phyloP scores from a whole-genome alignment of 306 rosid genomes.

The Trichosanthes cucumerina region DNA sequence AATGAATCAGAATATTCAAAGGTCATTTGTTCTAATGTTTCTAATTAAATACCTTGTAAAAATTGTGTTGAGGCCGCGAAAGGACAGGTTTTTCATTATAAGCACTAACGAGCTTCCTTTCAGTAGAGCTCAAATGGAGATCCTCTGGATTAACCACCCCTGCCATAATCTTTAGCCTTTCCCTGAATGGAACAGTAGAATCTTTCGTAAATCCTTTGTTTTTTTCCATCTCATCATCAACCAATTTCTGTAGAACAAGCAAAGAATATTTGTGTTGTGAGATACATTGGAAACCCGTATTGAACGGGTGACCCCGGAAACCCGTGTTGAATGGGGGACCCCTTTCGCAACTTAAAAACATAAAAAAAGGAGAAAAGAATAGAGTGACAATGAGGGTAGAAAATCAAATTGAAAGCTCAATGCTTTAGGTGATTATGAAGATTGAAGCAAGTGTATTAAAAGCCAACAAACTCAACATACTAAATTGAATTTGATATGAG shows the following conservation, averaged over 20 bases:
- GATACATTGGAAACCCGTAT: not conserved
- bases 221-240: conserved; percentile 81
- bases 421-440: conserved; percentile 1
- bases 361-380: not conserved
- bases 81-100: conserved; percentile 89
- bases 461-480: not conserved
- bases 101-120: conserved; percentile 63
- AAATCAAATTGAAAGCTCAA: not conserved
- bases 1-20: not conserved
- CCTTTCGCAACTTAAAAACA: not conserved
- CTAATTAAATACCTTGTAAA: conserved; percentile 42
- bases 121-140: conserved; percentile 65
- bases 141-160: conserved; percentile 84
- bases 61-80: conserved; percentile 88
- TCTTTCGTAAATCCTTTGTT: conserved; percentile 85
- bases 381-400: not conserved
- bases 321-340: not conserved
- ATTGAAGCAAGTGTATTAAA: not conserved
- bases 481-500: not conserved
- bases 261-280: not conserved
- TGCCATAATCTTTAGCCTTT: conserved; percentile 83
- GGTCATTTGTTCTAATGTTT: not conserved
- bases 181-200: conserved; percentile 58
- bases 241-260: conserved; percentile 40
- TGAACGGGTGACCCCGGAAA: no score